These are phyloP conservation scores for Capsicum pubescens DNA, from an alignment of 257 asterid species.

Conservation along the genomic window DNA sequence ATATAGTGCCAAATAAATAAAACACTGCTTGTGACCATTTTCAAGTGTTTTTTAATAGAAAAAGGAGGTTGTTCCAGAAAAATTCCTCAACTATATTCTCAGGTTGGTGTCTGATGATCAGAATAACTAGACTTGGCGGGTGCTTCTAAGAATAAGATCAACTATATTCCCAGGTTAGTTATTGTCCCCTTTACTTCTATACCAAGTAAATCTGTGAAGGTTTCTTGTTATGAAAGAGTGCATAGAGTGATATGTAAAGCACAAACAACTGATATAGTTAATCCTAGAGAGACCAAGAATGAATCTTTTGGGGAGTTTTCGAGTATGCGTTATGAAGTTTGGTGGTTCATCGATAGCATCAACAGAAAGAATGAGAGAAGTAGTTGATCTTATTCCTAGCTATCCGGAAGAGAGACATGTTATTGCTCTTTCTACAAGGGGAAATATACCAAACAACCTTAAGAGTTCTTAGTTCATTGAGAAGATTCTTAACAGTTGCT, in stretches of 20 bases:
- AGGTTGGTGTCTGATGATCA: too few relatives aligned
- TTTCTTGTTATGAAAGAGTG: conserved; percentile 32
- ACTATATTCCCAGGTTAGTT: conserved; percentile 38
- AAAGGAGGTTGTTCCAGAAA: too few relatives aligned
- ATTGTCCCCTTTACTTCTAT: conserved; percentile 34
- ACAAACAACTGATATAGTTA: conserved; percentile 46
- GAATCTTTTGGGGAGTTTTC: conserved; percentile 40
- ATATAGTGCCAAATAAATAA: too few relatives aligned
- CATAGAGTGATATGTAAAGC: conserved; percentile 44
- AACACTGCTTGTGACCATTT: too few relatives aligned
- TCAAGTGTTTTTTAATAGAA: too few relatives aligned
- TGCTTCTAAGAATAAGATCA: background rate
- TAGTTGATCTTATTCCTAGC: conserved; percentile 68
- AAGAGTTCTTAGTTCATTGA: background rate
- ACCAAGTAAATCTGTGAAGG: conserved; percentile 38
- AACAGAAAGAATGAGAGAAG: conserved; percentile 70
- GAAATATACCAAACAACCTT: conserved; percentile 78
- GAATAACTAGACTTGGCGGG: too few relatives aligned
- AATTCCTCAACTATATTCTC: too few relatives aligned
- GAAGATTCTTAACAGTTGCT: conserved; percentile 58
- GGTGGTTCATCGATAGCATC: conserved; percentile 90
- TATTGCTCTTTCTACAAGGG: conserved; percentile 88
- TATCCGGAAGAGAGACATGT: conserved; percentile 83
- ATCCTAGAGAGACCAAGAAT: conserved; percentile 38
- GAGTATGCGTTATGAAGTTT: conserved; percentile 68